Evolutionary conservation across 73 alveolate species (phyloP).

Genomic region (Diophrys appendiculata): DNA sequence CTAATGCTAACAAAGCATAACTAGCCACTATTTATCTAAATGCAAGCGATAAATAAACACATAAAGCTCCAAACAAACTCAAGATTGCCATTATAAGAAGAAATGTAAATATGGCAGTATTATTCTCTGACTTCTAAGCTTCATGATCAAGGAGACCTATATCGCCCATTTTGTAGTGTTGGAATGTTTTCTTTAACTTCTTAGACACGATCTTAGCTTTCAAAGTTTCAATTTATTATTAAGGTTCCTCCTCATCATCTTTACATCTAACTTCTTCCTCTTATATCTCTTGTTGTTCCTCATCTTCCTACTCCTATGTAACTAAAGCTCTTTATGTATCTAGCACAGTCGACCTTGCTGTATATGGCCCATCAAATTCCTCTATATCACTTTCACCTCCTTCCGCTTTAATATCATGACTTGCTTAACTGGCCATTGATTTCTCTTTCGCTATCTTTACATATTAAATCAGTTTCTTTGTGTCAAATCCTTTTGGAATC

Average conservation of each 20-base stretch:
- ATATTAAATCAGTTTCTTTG: not conserved
- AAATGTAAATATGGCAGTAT: not conserved
- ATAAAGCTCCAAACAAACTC: not conserved
- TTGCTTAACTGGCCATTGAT: too few relatives aligned
- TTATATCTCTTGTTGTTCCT: not conserved
- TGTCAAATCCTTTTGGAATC: not conserved
- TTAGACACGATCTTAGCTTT: not conserved
- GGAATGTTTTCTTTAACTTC: not conserved
- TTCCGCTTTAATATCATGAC: not conserved
- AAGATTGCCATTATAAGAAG: not conserved
- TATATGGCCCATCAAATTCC: too few relatives aligned
- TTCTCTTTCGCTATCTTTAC: not conserved
- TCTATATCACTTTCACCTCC: not conserved
- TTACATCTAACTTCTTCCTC: too few relatives aligned
- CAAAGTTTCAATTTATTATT: not conserved
- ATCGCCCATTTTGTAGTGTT: not conserved
- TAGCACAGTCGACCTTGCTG: not conserved
- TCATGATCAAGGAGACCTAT: constrained; percentile 12
- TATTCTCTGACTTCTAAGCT: not conserved
- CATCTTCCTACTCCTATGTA: not conserved
- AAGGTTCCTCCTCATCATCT: too few relatives aligned
- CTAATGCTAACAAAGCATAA: too few relatives aligned
- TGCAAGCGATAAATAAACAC: not conserved
- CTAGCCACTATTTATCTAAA: too few relatives aligned
- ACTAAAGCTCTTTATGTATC: not conserved